phyloP scores from a whole-genome alignment of 2,329 filamentous ascomycete genomes.

The Alternaria sp. region DNA sequence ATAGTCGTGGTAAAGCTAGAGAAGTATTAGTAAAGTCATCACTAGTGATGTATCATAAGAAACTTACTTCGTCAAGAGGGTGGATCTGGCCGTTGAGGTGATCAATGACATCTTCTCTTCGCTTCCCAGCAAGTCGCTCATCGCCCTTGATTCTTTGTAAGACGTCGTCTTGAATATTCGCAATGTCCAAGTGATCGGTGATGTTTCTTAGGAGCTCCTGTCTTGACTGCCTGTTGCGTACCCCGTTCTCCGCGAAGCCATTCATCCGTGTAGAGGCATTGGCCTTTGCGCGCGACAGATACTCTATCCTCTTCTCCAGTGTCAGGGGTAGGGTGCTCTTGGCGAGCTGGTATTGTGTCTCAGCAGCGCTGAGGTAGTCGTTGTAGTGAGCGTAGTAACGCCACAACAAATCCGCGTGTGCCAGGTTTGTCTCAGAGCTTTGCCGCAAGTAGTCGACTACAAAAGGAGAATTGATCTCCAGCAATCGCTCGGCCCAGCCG shows the following conservation, averaged over 20 bases:
- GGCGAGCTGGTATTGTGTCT: conserved; percentile 84
- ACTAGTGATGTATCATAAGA: not conserved
- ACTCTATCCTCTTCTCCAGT: conserved; percentile 87
- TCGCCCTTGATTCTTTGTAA: conserved; percentile 81
- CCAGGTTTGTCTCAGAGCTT: conserved; percentile 74
- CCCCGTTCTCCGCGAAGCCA: conserved; percentile 67
- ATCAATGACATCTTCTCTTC: conserved; percentile 69
- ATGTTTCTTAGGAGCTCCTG: conserved; percentile 88
- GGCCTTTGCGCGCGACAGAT: conserved; percentile 88
- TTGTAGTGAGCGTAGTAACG: conserved; percentile 88
- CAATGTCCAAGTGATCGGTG: conserved; percentile 86
- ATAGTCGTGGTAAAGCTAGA: conserved; percentile 88
- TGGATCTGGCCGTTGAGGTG: conserved; percentile 81
- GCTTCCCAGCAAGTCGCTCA: conserved; percentile 70
- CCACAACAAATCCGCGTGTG: conserved; percentile 90
- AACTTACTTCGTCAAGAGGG: conserved; percentile 76
- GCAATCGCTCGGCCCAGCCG: conserved; percentile 83
- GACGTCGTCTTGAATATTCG: conserved; percentile 93
- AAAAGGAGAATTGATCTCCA: conserved; percentile 84
- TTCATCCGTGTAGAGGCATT: conserved; percentile 87
- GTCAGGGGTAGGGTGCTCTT: conserved; percentile 80
- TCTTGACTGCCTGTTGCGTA: conserved; percentile 72
- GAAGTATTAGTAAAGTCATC: conserved; percentile 22
- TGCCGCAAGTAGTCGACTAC: conserved; percentile 87
- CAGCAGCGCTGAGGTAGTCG: conserved; percentile 85